A percentile compares a stretch with the other conserved stretches of the same genome.
Conservation (phyloP, 1,284 basidiomycete genomes). For the Boletellus sp. region DNA sequence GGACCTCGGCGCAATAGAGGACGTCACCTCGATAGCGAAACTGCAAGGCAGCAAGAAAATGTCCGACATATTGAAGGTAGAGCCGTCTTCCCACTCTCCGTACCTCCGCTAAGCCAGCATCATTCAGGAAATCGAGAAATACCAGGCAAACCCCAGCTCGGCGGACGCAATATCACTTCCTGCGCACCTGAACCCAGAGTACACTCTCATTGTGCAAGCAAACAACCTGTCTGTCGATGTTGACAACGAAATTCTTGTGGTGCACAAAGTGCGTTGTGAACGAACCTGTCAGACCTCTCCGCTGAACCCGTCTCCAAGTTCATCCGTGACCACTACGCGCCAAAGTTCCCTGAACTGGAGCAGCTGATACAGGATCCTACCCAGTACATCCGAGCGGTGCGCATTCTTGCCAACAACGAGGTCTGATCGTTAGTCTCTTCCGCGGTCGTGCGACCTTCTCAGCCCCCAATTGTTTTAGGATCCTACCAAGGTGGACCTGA, state of each 20-base stretch:
- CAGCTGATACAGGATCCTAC: constrained; percentile 89
- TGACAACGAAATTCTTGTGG: constrained; percentile 95
- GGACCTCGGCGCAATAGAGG: constrained; percentile 80
- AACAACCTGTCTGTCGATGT: constrained; percentile 98
- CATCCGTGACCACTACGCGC: constrained; percentile 95
- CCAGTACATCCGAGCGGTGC: constrained; percentile 91
- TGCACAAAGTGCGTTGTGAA: constrained; percentile 77
- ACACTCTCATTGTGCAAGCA: constrained; percentile 92
- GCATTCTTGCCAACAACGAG: constrained; percentile 82
- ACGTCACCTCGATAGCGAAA: constrained; percentile 85
- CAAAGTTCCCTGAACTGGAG: constrained; percentile 96
- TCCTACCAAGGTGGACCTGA: constrained; percentile 78
- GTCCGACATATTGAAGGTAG: constrained; percentile 78
- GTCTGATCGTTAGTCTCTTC: constrained; percentile 38
- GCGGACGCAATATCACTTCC: constrained; percentile 75
- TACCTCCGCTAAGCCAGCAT: background rate
- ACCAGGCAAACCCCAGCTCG: constrained; percentile 72
- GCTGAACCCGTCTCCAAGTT: constrained; percentile 53
- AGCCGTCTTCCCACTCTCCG: constrained; percentile 15
- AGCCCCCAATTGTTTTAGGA: constrained; percentile 46
- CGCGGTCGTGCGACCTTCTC: background rate
- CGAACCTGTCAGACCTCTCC: constrained; percentile 26
- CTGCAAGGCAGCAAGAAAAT: constrained; percentile 85
- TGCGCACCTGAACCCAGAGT: constrained; percentile 92
- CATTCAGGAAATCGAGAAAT: constrained; percentile 84